These are phyloP conservation scores for Bothia castanella DNA, from an alignment of 1,284 basidiomycete genomes.

Conservation along the genomic window DNA sequence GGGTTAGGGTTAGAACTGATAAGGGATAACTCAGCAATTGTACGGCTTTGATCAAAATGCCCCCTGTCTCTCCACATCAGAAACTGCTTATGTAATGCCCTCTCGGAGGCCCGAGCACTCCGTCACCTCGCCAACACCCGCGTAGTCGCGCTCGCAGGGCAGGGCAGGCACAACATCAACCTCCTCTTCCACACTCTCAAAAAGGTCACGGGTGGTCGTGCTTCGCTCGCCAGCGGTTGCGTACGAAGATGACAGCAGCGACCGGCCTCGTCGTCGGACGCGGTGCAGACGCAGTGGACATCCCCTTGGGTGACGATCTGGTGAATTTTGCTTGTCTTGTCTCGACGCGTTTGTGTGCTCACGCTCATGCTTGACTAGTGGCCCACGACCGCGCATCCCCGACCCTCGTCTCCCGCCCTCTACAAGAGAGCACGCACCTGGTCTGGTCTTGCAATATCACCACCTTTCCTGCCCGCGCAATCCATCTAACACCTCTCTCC, in stretches of 20 bases:
- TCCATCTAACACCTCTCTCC: slow-evolving; percentile 1
- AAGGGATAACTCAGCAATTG: too few relatives aligned
- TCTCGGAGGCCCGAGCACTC: too few relatives aligned
- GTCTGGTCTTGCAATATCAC: slow-evolving; percentile 20
- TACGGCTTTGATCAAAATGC: too few relatives aligned
- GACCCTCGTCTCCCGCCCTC: slow-evolving; percentile 4
- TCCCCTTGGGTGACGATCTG: background rate
- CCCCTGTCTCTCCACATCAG: too few relatives aligned
- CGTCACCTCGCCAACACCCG: slow-evolving; percentile 9
- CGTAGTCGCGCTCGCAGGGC: slow-evolving; percentile 7
- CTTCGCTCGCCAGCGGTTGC: slow-evolving; percentile 25
- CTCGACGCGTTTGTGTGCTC: too few relatives aligned
- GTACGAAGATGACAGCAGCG: slow-evolving; percentile 25
- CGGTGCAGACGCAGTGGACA: slow-evolving; percentile 13
- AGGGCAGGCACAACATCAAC: slow-evolving; percentile 14
- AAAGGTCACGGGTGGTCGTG: slow-evolving; percentile 26
- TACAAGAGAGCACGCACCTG: slow-evolving; percentile 1
- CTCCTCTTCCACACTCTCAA: slow-evolving; percentile 27
- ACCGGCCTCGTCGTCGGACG: slow-evolving; percentile 26
- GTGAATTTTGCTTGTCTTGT: background rate
- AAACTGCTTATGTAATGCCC: too few relatives aligned
- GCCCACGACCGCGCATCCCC: background rate
- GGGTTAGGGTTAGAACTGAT: too few relatives aligned
- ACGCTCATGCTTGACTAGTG: too few relatives aligned
- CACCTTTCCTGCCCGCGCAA: background rate